A percentile compares a stretch with the other conserved stretches of the same genome.
Conservation (phyloP, 2,329 filamentous ascomycete species). For the Ophiostoma quercus region DNA sequence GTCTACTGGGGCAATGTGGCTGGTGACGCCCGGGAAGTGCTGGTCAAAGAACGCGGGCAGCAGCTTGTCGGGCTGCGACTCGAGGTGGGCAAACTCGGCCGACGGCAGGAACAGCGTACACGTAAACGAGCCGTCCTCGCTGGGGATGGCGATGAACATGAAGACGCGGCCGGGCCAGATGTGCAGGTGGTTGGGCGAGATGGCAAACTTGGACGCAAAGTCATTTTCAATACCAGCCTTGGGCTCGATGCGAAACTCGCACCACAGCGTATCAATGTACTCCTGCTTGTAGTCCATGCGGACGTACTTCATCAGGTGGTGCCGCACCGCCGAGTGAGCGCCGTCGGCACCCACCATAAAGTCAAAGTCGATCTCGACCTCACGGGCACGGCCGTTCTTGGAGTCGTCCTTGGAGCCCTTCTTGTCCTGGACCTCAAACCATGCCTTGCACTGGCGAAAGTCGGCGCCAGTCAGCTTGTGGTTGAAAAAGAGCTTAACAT, state of each 20-base stretch:
- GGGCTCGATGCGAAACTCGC: constrained; percentile 79
- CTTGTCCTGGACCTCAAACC: constrained; percentile 63
- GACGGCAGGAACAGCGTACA: constrained; percentile 88
- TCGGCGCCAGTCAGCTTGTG: constrained; percentile 91
- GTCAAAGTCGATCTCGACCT: constrained; percentile 83
- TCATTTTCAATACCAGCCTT: constrained; percentile 32
- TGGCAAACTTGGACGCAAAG: constrained; percentile 55
- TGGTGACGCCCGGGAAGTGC: constrained; percentile 81
- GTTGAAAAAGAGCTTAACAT: constrained; percentile 87
- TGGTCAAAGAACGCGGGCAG: constrained; percentile 70
- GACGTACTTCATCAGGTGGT: constrained; percentile 92
- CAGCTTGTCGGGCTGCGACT: constrained; percentile 45
- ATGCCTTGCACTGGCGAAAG: constrained; percentile 71
- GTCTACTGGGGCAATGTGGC: constrained; percentile 60
- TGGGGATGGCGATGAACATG: constrained; percentile 98
- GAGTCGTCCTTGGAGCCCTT: not conserved
- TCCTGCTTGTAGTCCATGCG: constrained; percentile 87
- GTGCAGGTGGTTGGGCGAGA: constrained; percentile 89
- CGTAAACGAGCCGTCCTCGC: constrained; percentile 81
- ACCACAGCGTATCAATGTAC: constrained; percentile 97
- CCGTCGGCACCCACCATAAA: constrained; percentile 92
- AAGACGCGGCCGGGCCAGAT: constrained; percentile 93
- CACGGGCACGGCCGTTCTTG: constrained; percentile 47
- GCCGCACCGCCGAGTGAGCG: constrained; percentile 84
- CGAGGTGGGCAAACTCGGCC: constrained; percentile 61